phyloP scores from a whole-genome alignment of 2,329 filamentous ascomycete species.

The Fusarium drepaniforme region DNA sequence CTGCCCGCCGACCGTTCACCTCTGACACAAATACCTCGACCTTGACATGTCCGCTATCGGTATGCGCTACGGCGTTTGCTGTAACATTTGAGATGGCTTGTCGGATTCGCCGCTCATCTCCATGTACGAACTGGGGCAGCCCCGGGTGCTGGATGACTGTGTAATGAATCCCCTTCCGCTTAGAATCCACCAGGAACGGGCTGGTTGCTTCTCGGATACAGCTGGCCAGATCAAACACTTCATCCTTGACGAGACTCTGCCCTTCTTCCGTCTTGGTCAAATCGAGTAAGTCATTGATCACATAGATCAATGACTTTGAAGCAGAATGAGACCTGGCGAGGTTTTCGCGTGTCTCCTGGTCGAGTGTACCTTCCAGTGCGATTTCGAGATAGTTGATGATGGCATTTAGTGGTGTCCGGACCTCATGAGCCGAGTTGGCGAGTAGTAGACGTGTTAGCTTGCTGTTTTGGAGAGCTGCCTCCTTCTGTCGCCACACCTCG shows the following conservation, averaged over 20 bases:
- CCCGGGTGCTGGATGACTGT: conserved; percentile 75
- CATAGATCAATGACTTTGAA: conserved; percentile 92
- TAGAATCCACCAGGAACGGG: conserved; percentile 79
- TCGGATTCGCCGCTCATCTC: conserved; percentile 83
- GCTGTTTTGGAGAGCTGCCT: conserved; percentile 84
- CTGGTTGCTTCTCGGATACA: conserved; percentile 84
- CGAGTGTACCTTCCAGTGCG: conserved; percentile 83
- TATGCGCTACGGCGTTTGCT: conserved; percentile 88
- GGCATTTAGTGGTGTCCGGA: conserved; percentile 89
- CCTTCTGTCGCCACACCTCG: conserved; percentile 92
- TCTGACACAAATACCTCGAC: conserved; percentile 77
- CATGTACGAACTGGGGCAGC: conserved; percentile 78
- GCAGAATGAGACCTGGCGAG: conserved; percentile 87
- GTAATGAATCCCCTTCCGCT: conserved; percentile 80
- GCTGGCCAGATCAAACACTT: conserved; percentile 77
- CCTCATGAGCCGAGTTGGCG: conserved; percentile 91
- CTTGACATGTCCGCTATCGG: conserved; percentile 73
- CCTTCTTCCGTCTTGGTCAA: conserved; percentile 91
- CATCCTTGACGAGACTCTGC: conserved; percentile 81
- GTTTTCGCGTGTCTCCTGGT: conserved; percentile 87
- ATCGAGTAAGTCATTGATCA: conserved; percentile 92
- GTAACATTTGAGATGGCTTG: conserved; percentile 87
- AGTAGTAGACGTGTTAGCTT: conserved; percentile 83
- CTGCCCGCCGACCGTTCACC: conserved; percentile 64
- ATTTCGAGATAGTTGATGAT: conserved; percentile 97